phyloP scores from a whole-genome alignment of 352 stramenopile genomes.

The Pythium phragmitis region DNA sequence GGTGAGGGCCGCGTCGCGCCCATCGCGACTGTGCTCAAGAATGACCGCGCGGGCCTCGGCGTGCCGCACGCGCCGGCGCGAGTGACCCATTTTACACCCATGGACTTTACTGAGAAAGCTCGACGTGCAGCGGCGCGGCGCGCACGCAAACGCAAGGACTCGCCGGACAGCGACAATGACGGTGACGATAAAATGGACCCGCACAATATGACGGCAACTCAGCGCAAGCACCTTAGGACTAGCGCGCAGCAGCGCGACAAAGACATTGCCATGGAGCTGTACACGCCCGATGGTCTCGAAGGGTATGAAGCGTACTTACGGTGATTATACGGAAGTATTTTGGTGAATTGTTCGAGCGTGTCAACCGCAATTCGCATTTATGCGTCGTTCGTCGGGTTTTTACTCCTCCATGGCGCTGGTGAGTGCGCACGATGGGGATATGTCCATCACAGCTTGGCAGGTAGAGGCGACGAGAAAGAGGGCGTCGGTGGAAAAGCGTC shows the following conservation, averaged over 20 bases:
- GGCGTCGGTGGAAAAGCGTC: background rate
- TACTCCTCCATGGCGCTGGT: background rate
- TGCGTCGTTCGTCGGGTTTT: background rate
- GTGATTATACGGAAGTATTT: slow-evolving; percentile 14
- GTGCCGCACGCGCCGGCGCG: slow-evolving; percentile 22
- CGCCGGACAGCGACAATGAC: slow-evolving; percentile 6
- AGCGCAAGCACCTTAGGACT: slow-evolving; percentile 45
- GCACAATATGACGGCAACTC: slow-evolving; percentile 22
- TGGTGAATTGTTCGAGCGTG: background rate
- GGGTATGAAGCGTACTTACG: slow-evolving; percentile 56
- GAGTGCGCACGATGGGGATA: background rate
- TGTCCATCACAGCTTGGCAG: slow-evolving; percentile 11
- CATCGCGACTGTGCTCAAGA: slow-evolving; percentile 56
- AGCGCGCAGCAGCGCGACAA: slow-evolving; percentile 40
- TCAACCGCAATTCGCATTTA: slow-evolving; percentile 16
- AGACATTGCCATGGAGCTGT: slow-evolving; percentile 46
- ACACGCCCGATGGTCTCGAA: slow-evolving; percentile 40
- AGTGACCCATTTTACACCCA: slow-evolving; percentile 43
- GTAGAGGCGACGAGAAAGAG: background rate
- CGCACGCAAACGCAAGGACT: slow-evolving; percentile 44
- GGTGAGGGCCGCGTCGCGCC: slow-evolving; percentile 43
- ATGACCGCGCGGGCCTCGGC: slow-evolving; percentile 42
- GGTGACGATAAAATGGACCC: slow-evolving; percentile 14
- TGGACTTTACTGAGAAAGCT: slow-evolving; percentile 34
- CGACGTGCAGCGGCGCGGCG: slow-evolving; percentile 45